Base-by-base conservation (phyloP, 148 eudicot genomes). In the Silene latifolia region DNA sequence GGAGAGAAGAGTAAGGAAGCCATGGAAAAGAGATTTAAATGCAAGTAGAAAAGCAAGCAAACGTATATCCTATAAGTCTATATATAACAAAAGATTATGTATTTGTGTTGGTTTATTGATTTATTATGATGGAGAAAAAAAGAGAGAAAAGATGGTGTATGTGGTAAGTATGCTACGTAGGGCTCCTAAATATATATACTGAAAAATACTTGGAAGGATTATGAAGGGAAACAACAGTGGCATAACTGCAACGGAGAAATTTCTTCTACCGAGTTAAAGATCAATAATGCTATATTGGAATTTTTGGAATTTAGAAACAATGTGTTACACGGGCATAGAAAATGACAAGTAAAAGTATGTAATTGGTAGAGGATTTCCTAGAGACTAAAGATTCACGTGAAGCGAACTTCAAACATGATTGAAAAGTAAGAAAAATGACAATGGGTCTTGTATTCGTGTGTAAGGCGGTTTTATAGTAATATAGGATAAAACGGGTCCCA, bases 1-100 rank as follows among this genome's bases (percentile, higher is more conserved):
- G 81, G 72, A 44, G 76, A 66, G 72, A 27, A 66, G 32, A 66
- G 42, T 57, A 78, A 53, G 61, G 29, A 72, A 72, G 81, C 81
- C 81, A 78, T 78, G 25, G 51, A 23, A 20, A n/a, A n/a, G n/a
- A n/a, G n/a, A n/a, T n/a, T n/a, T n/a, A n/a, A n/a, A n/a, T n/a
- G n/a, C n/a, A n/a, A n/a, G n/a, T n/a, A n/a, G n/a, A n/a, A n/a
- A 48, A 46, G 71, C 71, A 67, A 67, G 54, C 12, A 4, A 46
- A 68, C 5, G 14, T 69, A 47, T 51, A 19, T 12, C 6, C 6
- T 17, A 66, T 2, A 39, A 39, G 44, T 39, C 8, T 4, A 39
- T 48, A 48, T 48, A 48, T 48, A 48, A 48, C 54, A 48, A 48
- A 48, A 13, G 15, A 17, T 48, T 48, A 48, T 48, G 54, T 12